Percentiles rank a stretch among this genome's conserved stretches.
These are phyloP conservation scores for Pythium aquatile DNA, from an alignment of 352 stramenopile genomes.

Conservation along the genomic window DNA sequence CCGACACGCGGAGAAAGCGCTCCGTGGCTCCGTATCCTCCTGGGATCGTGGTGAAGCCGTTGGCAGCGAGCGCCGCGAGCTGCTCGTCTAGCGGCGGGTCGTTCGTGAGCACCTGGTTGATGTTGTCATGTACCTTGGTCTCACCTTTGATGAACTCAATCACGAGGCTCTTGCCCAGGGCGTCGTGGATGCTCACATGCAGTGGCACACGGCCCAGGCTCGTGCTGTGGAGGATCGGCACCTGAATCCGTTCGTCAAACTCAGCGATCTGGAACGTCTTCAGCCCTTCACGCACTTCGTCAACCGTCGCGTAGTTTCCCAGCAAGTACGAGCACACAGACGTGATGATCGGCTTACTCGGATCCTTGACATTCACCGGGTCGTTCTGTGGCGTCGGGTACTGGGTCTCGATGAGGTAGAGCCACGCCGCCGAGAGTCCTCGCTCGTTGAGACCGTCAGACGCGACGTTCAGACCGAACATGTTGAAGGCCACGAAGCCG, in stretches of 20 bases:
- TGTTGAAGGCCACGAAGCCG: constrained; percentile 37
- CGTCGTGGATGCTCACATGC: constrained; percentile 67
- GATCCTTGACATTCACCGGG: constrained; percentile 3
- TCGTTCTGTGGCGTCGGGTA: constrained; percentile 43
- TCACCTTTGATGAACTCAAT: constrained; percentile 68
- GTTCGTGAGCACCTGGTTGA: constrained; percentile 69
- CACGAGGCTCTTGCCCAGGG: constrained; percentile 57
- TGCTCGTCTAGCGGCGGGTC: constrained; percentile 56
- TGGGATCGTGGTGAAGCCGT: constrained; percentile 32
- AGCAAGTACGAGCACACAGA: constrained; percentile 70
- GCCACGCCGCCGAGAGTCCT: constrained; percentile 33
- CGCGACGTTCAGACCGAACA: constrained; percentile 32
- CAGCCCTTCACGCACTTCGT: constrained; percentile 52
- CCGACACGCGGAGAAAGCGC: constrained; percentile 63
- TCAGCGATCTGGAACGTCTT: constrained; percentile 55
- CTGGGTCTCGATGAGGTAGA: constrained; percentile 30
- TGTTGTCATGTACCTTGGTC: constrained; percentile 57
- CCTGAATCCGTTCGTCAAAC: constrained; percentile 34
- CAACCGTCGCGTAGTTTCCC: constrained; percentile 62
- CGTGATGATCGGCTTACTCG: constrained; percentile 49
- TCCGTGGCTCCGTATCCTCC: constrained; percentile 55
- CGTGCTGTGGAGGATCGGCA: constrained; percentile 23
- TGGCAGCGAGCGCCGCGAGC: constrained; percentile 31
- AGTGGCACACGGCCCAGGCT: constrained; percentile 40
- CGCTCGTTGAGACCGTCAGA: constrained; percentile 35